phyloP scores from a whole-genome alignment of 495 filamentous ascomycete genomes.

The Mytilinidion resinicola region DNA sequence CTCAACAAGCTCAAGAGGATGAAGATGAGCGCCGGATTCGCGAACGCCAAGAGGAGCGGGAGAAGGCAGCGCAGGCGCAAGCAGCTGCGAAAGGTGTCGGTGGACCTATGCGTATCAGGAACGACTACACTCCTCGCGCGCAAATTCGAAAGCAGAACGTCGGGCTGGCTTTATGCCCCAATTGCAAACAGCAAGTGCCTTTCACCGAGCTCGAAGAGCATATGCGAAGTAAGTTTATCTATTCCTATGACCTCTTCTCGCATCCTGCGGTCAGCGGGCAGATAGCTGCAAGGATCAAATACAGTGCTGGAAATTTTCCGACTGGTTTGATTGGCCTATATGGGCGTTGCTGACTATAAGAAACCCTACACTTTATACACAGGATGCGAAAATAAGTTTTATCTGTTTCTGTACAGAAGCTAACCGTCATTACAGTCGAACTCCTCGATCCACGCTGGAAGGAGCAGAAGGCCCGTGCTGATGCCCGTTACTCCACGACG shows the following conservation, averaged over 20 bases:
- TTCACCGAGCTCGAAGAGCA: slow-evolving; percentile 83
- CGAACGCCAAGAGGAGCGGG: slow-evolving; percentile 61
- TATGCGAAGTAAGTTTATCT: slow-evolving; percentile 63
- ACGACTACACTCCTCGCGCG: slow-evolving; percentile 84
- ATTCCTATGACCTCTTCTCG: slow-evolving; percentile 1
- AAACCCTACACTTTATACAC: too few species aligned
- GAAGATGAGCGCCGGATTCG: slow-evolving; percentile 63
- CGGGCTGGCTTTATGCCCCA: slow-evolving; percentile 77
- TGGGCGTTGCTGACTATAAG: too few species aligned
- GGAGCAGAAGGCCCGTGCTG: slow-evolving; percentile 83
- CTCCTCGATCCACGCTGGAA: slow-evolving; percentile 94
- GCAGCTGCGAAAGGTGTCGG: slow-evolving; percentile 62
- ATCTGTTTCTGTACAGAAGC: slow-evolving; percentile 2
- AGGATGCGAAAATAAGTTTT: too few species aligned
- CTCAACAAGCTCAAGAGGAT: slow-evolving; percentile 42
- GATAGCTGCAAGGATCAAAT: too few species aligned
- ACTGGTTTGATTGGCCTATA: too few species aligned
- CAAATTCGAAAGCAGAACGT: slow-evolving; percentile 59
- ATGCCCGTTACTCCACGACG: slow-evolving; percentile 75
- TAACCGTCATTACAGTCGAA: slow-evolving; percentile 52
- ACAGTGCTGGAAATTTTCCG: too few species aligned
- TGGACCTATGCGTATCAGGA: slow-evolving; percentile 85
- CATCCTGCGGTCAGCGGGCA: too few species aligned
- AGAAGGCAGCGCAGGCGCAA: slow-evolving; percentile 70
- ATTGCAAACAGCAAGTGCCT: slow-evolving; percentile 86